Conservation (phyloP, 768 basidiomycete genomes). For the Paxillus involutus region DNA sequence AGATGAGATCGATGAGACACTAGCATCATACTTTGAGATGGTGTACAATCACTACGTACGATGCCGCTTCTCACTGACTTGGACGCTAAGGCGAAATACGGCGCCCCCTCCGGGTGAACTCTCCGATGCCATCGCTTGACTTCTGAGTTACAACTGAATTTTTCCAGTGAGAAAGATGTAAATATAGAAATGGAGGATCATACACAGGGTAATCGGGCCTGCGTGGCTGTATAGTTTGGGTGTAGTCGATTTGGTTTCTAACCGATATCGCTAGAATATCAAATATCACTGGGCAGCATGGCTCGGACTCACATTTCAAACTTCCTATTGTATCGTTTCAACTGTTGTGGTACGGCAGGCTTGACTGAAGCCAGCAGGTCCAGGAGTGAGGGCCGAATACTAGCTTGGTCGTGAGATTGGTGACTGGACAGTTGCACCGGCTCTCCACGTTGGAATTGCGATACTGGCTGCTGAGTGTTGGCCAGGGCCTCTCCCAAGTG, state of each 20-base stretch:
- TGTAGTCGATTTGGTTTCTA: background rate
- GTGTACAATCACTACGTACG: slow-evolving; percentile 26
- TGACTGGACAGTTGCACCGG: background rate
- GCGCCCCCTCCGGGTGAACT: slow-evolving; percentile 54
- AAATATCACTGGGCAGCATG: background rate
- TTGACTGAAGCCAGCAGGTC: background rate
- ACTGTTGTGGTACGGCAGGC: background rate
- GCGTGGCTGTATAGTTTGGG: background rate
- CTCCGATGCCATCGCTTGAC: slow-evolving; percentile 39
- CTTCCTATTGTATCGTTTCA: background rate
- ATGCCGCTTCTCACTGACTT: slow-evolving; percentile 21
- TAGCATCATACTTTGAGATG: background rate
- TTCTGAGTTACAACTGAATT: background rate
- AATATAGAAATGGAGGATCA: background rate
- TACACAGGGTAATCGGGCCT: background rate
- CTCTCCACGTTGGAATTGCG: background rate
- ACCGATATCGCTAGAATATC: background rate
- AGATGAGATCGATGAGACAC: background rate
- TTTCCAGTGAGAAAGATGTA: background rate
- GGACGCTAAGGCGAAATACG: slow-evolving; percentile 46
- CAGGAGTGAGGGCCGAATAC: background rate
- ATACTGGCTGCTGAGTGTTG: background rate
- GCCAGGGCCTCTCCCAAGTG: too few species aligned
- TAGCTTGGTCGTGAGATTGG: background rate
- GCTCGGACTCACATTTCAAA: background rate